Base-by-base conservation (phyloP, 2,329 filamentous ascomycete genomes). In the Rutstroemia sp. region DNA sequence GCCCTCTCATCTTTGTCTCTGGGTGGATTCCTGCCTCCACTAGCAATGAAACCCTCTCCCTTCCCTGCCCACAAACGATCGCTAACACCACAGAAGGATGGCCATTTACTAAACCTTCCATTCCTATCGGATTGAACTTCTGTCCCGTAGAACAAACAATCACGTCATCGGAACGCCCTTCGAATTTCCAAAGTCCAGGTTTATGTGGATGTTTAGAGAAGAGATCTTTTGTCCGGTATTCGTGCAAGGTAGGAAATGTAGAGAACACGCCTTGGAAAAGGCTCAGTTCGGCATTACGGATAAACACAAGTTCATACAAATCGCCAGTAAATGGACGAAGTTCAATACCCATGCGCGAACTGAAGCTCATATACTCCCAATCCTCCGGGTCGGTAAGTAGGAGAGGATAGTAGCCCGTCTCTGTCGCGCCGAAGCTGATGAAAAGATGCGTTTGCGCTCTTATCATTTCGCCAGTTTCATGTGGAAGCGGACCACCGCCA, bases 121-220 rank as follows among this genome's bases (percentile, higher is more conserved):
- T 48, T 0, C 68, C 69, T 1, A 72, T 59, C 0, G 75, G 74
- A 42, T 76, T 75, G 41, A 75, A 67, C 56, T 76, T 77, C 53
- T 75, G 72, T 2, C 74, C 75, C 46, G 72, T 76, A 16, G 68
- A 71, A 19, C 75, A 65, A 0, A 76, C 72, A 37, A 77, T 70
- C 16, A 75, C 67, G 61, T 77, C 74, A 57, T 77, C 74, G 10
- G 61, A 59, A 3, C 74, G 66, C 3, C 49, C 60, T 12, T 41
- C n/a, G 52, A 66, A 75, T 6, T 63, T 63, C 71, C 71, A 77
- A 1, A 70, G 61, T 5, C 19, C 37, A 38, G 62, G 56, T 8
- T 71, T 71, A 1, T 59, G 66, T 0, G 74, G 71, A 56, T 77
- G 74, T 16, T 56, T 64, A 1, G 65, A 77, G 0, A 65, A 77